A percentile compares a stretch with the other conserved stretches of the same genome.
Conservation (phyloP, 2,329 filamentous ascomycete genomes). For the Biscogniauxia mediterranea region DNA sequence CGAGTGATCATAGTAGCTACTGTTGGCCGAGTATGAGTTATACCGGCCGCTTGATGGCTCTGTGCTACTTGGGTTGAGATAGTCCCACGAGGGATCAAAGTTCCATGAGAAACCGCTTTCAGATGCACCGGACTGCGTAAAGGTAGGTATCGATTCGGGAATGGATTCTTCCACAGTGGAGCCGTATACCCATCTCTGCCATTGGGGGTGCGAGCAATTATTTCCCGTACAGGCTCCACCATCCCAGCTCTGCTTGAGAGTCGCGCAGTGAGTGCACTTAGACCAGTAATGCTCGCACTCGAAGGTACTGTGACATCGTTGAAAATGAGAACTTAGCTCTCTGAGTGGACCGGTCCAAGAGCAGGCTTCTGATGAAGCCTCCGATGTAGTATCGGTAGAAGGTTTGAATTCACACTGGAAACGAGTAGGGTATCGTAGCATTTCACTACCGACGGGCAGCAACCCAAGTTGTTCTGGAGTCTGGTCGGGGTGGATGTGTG, state of each 20-base stretch:
- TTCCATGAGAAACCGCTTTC: conserved; percentile 25
- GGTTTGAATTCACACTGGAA: conserved; percentile 30
- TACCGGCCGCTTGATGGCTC: conserved; percentile 11
- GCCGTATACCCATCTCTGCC: conserved; percentile 27
- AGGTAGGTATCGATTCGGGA: conserved; percentile 8
- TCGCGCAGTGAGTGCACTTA: conserved; percentile 22
- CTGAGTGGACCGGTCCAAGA: conserved; percentile 28
- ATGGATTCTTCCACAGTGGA: conserved; percentile 13
- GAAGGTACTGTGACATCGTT: conserved; percentile 23
- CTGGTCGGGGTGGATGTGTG: conserved; percentile 2
- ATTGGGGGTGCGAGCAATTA: conserved; percentile 16
- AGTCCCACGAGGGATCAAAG: conserved; percentile 7
- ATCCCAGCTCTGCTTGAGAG: conserved; percentile 9
- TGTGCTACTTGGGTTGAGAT: conserved; percentile 14
- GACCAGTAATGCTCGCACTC: conserved; percentile 17
- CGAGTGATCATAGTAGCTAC: conserved; percentile 11
- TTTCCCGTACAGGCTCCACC: conserved; percentile 8
- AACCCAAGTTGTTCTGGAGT: conserved; percentile 8
- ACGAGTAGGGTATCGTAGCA: conserved; percentile 13
- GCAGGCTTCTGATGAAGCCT: conserved; percentile 20
- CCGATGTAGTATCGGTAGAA: conserved; percentile 12
- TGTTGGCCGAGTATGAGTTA: conserved; percentile 3
- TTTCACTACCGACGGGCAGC: conserved; percentile 24
- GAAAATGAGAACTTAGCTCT: conserved; percentile 25
- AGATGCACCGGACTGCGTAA: conserved; percentile 27